phyloP scores from a whole-genome alignment of 2,329 filamentous ascomycete genomes.

The Colletotrichum scovillei region DNA sequence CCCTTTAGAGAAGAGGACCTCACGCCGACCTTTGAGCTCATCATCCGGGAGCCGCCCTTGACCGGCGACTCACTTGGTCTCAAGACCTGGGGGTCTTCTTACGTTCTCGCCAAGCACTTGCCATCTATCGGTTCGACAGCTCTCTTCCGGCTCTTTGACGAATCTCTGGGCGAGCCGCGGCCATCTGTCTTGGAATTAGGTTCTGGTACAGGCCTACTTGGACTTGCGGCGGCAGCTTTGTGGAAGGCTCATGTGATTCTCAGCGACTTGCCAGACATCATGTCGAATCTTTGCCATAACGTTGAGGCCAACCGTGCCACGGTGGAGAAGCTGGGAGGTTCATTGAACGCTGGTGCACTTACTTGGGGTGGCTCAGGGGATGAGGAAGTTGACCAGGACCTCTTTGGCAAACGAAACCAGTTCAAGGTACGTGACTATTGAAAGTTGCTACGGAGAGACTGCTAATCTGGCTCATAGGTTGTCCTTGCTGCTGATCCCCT shows the following conservation, averaged over 20 bases:
- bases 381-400: conserved; percentile 54
- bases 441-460: background rate
- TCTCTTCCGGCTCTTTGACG: conserved; percentile 58
- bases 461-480: conserved; percentile 56
- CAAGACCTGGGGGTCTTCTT: conserved; percentile 96
- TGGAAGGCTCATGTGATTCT: conserved; percentile 76
- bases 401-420: conserved; percentile 57
- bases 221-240: conserved; percentile 82
- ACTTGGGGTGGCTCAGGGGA: conserved; percentile 74
- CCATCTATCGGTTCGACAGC: conserved; percentile 56
- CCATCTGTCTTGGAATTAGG: conserved; percentile 79
- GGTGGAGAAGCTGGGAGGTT: conserved; percentile 66
- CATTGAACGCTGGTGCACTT: conserved; percentile 72
- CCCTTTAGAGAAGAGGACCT: conserved; percentile 53
- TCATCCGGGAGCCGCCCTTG: conserved; percentile 86
- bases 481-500: conserved; percentile 88
- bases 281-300: conserved; percentile 84
- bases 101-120: conserved; percentile 82
- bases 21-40: conserved; percentile 67
- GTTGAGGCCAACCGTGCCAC: conserved; percentile 70
- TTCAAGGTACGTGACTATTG: conserved; percentile 58
- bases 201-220: conserved; percentile 90
- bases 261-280: conserved; percentile 87
- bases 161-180: conserved; percentile 44
- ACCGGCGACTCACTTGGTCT: conserved; percentile 89